These are phyloP conservation scores for Malus domestica DNA, from an alignment of 306 rosid genomes.

Conservation along the genomic window ASM211411v1 NC_041789.1:3187501-3188000, in stretches of 20 bases:
- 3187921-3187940: too few relatives aligned
- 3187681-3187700: constrained; percentile 60
- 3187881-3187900: too few relatives aligned
- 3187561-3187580: too few relatives aligned
- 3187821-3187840: constrained; percentile 75
- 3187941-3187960: too few relatives aligned
- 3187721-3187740: constrained; percentile 73
- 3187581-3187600: constrained; percentile 14
- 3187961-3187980: too few relatives aligned
- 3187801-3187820: constrained; percentile 90
- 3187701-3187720: constrained; percentile 70
- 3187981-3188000: too few relatives aligned
- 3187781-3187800: constrained; percentile 86
- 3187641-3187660: constrained; percentile 46
- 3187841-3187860: constrained; percentile 39
- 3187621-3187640: constrained; percentile 92
- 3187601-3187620: constrained; percentile 69
- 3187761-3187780: constrained; percentile 60
- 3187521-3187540: too few relatives aligned
- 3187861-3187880: too few relatives aligned
- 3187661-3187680: constrained; percentile 57
- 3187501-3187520: too few relatives aligned
- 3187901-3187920: too few relatives aligned
- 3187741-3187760: constrained; percentile 56
- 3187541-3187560: constrained; percentile 32